Evolutionary conservation across 345 rosid genomes (phyloP).

Genomic region (Eucalyptus pauciflora): DNA sequence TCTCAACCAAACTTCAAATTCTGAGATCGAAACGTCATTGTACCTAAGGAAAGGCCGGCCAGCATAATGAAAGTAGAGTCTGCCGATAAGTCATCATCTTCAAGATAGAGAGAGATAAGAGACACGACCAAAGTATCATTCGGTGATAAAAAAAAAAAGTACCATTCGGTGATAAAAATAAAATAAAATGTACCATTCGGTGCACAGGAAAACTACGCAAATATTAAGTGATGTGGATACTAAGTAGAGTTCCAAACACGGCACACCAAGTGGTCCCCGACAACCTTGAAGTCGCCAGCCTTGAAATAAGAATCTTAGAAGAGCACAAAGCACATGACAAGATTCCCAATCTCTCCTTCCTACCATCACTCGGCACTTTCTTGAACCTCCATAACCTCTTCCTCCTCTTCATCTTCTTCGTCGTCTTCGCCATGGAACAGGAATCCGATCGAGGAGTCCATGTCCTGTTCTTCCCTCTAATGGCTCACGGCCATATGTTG

Average conservation of each 20-base stretch:
- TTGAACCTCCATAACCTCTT: not conserved
- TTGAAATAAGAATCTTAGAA: not conserved
- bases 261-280: not conserved
- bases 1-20: not conserved
- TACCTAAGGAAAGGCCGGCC: not conserved
- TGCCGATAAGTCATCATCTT: not conserved
- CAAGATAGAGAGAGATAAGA: not conserved
- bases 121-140: not conserved
- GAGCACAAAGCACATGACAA: not conserved
- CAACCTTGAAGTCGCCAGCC: not conserved
- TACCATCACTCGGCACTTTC: not conserved
- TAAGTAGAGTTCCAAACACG: not conserved
- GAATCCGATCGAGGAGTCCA: not conserved
- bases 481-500: constrained; percentile 33
- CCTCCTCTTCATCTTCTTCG: not conserved
- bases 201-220: not conserved
- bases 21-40: not conserved
- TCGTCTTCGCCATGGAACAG: not conserved
- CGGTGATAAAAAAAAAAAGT: not conserved
- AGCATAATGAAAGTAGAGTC: not conserved
- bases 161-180: not conserved
- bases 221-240: not conserved
- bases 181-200: not conserved
- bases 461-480: constrained; percentile 15
- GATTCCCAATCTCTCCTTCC: not conserved